Evolutionary conservation across 1,284 basidiomycete species (phyloP), one percentile per base, ranked within the genome.

Genomic region (Heliocybe sulcata): DNA sequence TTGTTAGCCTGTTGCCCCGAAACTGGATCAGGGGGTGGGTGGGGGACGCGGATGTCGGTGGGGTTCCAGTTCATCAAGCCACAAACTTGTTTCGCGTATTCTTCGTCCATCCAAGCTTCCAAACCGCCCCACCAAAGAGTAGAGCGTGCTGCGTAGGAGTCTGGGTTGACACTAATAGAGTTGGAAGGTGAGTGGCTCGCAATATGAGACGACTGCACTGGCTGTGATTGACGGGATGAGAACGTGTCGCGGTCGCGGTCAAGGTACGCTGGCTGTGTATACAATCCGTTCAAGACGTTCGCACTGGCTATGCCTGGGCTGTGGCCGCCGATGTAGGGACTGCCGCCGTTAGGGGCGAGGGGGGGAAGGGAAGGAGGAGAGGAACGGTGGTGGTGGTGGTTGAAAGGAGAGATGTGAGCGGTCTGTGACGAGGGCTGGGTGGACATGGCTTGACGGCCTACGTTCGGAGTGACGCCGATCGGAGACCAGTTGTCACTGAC

Each of bases 71-170:
- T 79, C 86, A 90, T 88, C 65, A 91, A 74, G 55, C 68, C 72
- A 69, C 87, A 89, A 62, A 91, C 87, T 66, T 90, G 87, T 68
- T 87, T 86, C 48, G 82, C 87, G 73, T 92, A 93, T 67, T 90
- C 86, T 78, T 91, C 90, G 72, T 92, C 90, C 90, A 93, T 93
- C 91, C 90, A 93, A 63, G 86, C 83, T 69, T 93, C 91, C 56
- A 92, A 79, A 65, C 89, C 85, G 62, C 83, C 82, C 85, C 90
- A 90, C 77, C 83, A 88, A 57, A 92, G 82, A 22, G 86, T 85
- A 38, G 77, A 77, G 59, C 75, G 74, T 16, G 62, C 59, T 11
- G 57, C 54, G 51, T 74, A 63, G 8, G 66, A 51, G 51, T 60
- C 58, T 4, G 1, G 16, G 25, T n/a, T 25, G 38, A 42, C 8